phyloP scores from a whole-genome alignment of 164 flowering plant species.

The Macadamia integrifolia region DNA sequence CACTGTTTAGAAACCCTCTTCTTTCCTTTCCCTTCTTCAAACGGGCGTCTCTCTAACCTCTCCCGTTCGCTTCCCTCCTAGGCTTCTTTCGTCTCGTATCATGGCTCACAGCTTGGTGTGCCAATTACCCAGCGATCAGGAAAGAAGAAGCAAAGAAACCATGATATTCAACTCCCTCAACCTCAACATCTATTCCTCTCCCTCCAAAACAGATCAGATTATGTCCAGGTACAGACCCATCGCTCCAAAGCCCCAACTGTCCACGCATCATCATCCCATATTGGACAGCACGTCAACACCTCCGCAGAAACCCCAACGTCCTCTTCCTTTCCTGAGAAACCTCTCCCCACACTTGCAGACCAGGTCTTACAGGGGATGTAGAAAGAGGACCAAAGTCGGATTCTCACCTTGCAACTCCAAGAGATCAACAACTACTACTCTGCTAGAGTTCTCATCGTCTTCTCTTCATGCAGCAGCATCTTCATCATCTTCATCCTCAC shows the following conservation, averaged over 20 bases:
- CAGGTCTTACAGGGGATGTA: constrained; percentile 40
- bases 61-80: not conserved
- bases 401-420: constrained; percentile 34
- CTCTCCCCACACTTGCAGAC: constrained; percentile 54
- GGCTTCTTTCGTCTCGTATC: not conserved
- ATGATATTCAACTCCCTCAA: constrained; percentile 50
- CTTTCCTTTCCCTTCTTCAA: not conserved
- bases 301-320: constrained; percentile 26
- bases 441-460: constrained; percentile 20
- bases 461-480: constrained; percentile 12
- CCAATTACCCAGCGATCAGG: not conserved
- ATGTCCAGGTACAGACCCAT: constrained; percentile 91
- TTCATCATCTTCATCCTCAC: not conserved
- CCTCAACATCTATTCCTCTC: constrained; percentile 32
- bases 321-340: constrained; percentile 36
- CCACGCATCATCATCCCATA: not conserved
- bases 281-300: constrained; percentile 23
- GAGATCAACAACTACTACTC: constrained; percentile 23
- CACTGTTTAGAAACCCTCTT: not conserved
- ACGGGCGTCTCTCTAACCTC: too few species aligned
- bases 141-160: not conserved
- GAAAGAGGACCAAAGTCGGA: constrained; percentile 54
- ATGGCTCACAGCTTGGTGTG: not conserved
- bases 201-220: constrained; percentile 75
- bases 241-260: constrained; percentile 75